Evolutionary conservation across 306 rosid genomes (phyloP), one percentile per base, ranked within the genome.

Genomic region (Lathyrus sativus): DNA sequence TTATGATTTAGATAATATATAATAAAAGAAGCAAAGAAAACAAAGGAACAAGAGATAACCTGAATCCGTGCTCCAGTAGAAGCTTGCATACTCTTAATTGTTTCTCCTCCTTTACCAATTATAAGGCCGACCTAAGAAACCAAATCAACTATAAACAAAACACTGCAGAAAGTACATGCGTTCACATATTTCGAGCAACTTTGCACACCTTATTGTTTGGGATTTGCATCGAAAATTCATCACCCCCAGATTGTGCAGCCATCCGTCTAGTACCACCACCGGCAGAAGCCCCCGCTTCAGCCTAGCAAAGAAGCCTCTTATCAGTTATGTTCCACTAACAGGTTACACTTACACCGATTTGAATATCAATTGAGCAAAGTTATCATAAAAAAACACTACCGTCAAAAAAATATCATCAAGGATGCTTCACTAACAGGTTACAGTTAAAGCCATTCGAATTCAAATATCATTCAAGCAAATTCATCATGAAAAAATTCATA

Each of bases 31-130:
- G 13, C 53, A 53, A 70, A 8, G 26, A 70, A 15, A 12, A 31
- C 35, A 53, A 43, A 60, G 9, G 14, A 17, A 6, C 48, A 22
- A 58, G 38, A 33, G 57, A 13, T 76, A 50, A 93, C 98, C 96
- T 93, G 98, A 79, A 93, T 90, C 35, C 97, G 83, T 49, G 99
- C 99, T 73, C 91, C 95, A 72, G 95, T 77, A 5, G 83, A 78
- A 41, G 89, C 92, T 77, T 95, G 99, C 97, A 91, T 95, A 65
- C 58, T 91, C 80, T 91, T 95, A 51, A 95, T 95, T 3, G 96
- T 87, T 72, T 95, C 99, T 62, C 99, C 99, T 67, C 99, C 95
- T 80, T 95, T 95, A 50, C 97, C 99, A 68, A 95, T 95, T 7
- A 95, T 81, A 76, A 95, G 92, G 15, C 99, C 99, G 84, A 95